Evolutionary conservation across 306 rosid genomes (phyloP), one percentile per base, ranked within the genome.

Genomic region (Sechiopsis laciniata): DNA sequence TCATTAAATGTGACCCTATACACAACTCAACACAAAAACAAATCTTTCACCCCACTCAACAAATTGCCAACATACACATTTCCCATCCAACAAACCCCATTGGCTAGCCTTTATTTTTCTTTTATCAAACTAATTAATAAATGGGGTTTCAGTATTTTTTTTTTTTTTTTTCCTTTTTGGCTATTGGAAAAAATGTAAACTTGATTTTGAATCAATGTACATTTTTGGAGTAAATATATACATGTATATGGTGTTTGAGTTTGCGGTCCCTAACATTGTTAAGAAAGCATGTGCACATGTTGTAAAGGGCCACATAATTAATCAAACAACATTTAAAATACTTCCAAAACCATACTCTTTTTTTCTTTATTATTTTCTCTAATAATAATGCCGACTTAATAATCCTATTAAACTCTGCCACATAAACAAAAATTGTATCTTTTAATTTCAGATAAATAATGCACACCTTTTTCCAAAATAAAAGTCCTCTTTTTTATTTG

Each of bases 231-330:
- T 61, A 15, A 14, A 8, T 61, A 14, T 61, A 9, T 2, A 42
- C 1, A 9, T 9, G 5, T 42, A 5, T 20, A 24, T 16, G 61
- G 59, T 5, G 0, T 26, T 60, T 11, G 68, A 45, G 12, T 14
- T 60, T 61, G 68, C 50, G 78, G 74, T 80, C 78, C 79, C 75
- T 75, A 60, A 40, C 60, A 77, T 59, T 15, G 69, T 73, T 62
- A 70, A 74, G 60, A 77, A 79, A 74, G 65, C 89, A 83, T 83
- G 86, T 82, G 84, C 79, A 74, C 21, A 63, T 55, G 59, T 78
- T 81, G 77, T 79, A 78, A 75, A 54, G 24, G 53, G 35, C 64
- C 32, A 21, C 55, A 73, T 58, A 26, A 50, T 68, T 37, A 76
- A 62, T 57, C 54, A 45, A 71, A 60, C 72, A 76, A 59, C 83